Percentiles rank a stretch among this genome's conserved stretches.
phyloP scores from a whole-genome alignment of 495 filamentous ascomycete genomes.

The Tuber indicum region DNA sequence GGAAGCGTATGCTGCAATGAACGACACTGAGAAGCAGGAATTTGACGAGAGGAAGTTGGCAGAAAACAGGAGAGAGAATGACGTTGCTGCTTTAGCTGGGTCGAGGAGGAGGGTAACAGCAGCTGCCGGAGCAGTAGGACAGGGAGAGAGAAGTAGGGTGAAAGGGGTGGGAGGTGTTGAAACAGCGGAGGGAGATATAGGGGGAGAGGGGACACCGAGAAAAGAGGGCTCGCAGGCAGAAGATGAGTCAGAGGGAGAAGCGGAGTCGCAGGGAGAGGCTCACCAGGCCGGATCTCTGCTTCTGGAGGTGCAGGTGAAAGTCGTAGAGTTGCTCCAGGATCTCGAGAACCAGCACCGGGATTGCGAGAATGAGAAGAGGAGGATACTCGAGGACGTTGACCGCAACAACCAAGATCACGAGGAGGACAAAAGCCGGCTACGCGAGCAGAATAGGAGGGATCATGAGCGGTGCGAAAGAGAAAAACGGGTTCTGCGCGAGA shows the following conservation, averaged over 20 bases:
- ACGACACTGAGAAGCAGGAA: not conserved
- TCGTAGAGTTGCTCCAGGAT: not conserved
- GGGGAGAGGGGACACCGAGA: not conserved
- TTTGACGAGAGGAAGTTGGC: not conserved
- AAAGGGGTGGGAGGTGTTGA: not conserved
- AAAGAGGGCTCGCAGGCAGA: not conserved
- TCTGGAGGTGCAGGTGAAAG: not conserved
- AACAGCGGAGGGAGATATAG: too few relatives aligned
- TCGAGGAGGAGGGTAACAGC: not conserved
- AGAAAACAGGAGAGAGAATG: not conserved
- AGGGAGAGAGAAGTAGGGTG: not conserved
- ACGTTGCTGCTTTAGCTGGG: not conserved
- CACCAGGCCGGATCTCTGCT: not conserved
- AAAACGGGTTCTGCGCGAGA: not conserved
- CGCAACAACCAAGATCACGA: not conserved
- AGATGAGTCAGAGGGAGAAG: too few relatives aligned
- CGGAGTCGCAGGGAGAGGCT: too few relatives aligned
- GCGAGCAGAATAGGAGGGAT: not conserved
- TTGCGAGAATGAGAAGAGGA: not conserved
- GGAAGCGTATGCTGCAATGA: not conserved
- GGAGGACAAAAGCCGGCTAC: not conserved
- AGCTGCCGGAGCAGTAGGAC: not conserved
- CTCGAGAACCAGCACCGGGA: not conserved
- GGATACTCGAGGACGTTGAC: not conserved
- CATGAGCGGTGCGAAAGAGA: conserved; percentile 3